A percentile compares a stretch with the other conserved stretches of the same genome.
Evolutionary conservation across 1,284 basidiomycete genomes (phyloP).

Genomic region (Sparassis latifolia): DNA sequence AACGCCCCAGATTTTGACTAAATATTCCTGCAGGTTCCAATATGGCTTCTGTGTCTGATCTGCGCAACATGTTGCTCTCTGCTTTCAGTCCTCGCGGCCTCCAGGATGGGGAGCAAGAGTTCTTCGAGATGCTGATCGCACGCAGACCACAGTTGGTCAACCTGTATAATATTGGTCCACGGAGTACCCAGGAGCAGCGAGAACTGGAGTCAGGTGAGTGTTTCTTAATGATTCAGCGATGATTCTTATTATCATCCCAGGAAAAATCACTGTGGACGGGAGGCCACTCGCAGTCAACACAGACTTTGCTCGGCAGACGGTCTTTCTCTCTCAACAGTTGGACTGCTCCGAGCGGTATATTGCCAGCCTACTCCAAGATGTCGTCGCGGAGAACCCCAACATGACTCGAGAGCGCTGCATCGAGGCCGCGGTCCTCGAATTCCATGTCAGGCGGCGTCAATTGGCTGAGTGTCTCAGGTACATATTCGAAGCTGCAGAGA

Average conservation of each 20-base stretch:
- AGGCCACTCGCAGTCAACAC: constrained; percentile 58
- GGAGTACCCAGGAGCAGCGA: constrained; percentile 56
- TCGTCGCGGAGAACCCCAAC: constrained; percentile 61
- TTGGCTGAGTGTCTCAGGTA: constrained; percentile 59
- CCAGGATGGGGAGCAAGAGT: constrained; percentile 57
- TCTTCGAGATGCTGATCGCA: constrained; percentile 67
- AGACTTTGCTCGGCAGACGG: constrained; percentile 68
- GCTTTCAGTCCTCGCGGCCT: constrained; percentile 33
- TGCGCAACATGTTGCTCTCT: constrained; percentile 36
- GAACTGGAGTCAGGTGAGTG: constrained; percentile 68
- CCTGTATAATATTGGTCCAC: constrained; percentile 58
- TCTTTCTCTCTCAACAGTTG: constrained; percentile 73
- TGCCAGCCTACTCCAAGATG: constrained; percentile 60
- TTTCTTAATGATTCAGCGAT: background rate
- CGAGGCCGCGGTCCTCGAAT: constrained; percentile 59
- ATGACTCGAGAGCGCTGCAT: constrained; percentile 47
- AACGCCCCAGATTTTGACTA: constrained; percentile 2
- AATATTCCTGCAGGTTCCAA: constrained; percentile 7
- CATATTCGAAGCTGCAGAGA: constrained; percentile 40
- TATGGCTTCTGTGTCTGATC: constrained; percentile 39
- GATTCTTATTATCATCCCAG: constrained; percentile 30
- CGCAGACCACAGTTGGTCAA: constrained; percentile 55
- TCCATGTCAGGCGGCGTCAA: constrained; percentile 59
- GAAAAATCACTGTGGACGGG: constrained; percentile 54
- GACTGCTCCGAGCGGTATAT: constrained; percentile 72